A percentile compares a stretch with the other conserved stretches of the same genome.
These are phyloP conservation scores for Leishmania mexicana DNA, from an alignment of 208 protist species.

Conservation along the genomic window DNA sequence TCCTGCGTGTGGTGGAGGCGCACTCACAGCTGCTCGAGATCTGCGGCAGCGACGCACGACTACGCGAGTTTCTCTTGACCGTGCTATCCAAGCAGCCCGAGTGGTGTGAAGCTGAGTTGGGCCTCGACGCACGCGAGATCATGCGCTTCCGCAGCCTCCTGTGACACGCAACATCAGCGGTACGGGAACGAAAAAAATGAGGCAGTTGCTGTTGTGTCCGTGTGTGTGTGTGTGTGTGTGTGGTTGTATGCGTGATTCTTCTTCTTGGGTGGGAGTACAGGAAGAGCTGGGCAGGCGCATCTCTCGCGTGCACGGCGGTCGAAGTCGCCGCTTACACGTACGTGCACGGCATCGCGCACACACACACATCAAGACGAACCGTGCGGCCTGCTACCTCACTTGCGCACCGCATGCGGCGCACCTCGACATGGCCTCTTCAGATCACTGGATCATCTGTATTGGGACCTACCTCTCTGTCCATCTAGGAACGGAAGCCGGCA, in stretches of 20 bases:
- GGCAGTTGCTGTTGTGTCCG: neutral
- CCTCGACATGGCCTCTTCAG: neutral
- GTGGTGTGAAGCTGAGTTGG: conserved; percentile 59
- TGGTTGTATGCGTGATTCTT: neutral
- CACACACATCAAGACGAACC: neutral
- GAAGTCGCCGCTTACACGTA: neutral
- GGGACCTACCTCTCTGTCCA: neutral
- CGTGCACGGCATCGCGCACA: neutral
- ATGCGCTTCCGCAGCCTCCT: conserved; percentile 65
- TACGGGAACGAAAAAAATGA: neutral
- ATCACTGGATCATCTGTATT: neutral
- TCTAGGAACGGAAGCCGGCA: neutral
- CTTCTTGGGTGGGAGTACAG: neutral
- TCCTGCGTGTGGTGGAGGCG: conserved; percentile 40
- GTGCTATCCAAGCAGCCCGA: conserved; percentile 39
- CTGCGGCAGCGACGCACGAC: conserved; percentile 45
- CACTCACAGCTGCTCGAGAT: conserved; percentile 41
- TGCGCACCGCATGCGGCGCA: neutral
- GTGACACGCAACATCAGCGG: neutral
- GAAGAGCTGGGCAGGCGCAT: neutral
- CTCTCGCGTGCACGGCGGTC: neutral
- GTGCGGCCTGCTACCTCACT: neutral
- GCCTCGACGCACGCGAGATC: conserved; percentile 59
- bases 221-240: neutral
- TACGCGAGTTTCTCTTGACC: conserved; percentile 51